Evolutionary conservation across 768 basidiomycete species (phyloP).

Genomic region (Panellus pusillus): DNA sequence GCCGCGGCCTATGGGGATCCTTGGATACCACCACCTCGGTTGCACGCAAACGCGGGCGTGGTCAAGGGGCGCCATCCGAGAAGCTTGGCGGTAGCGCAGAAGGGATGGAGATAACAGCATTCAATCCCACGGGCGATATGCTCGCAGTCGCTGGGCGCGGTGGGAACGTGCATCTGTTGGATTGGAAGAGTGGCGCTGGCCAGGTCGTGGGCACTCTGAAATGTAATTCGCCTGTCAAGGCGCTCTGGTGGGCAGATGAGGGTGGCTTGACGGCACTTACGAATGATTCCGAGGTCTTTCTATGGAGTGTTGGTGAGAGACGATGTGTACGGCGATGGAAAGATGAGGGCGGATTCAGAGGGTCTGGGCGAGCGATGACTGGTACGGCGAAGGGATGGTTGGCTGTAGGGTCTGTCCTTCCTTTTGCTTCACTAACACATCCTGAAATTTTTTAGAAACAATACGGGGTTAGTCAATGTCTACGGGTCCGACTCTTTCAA

Average conservation of each 20-base stretch:
- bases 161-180: slow-evolving; percentile 85
- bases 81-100: slow-evolving; percentile 37
- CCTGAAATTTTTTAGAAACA: slow-evolving; percentile 54
- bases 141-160: slow-evolving; percentile 74
- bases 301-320: slow-evolving; percentile 87
- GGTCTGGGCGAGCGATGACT: slow-evolving; percentile 32
- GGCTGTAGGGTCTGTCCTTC: slow-evolving; percentile 66
- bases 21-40: slow-evolving; percentile 32
- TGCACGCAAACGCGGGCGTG: slow-evolving; percentile 33
- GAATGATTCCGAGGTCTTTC: slow-evolving; percentile 81
- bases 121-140: slow-evolving; percentile 54
- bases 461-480: slow-evolving; percentile 89
- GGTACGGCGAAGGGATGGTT: slow-evolving; percentile 53
- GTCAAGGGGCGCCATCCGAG: slow-evolving; percentile 20
- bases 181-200: slow-evolving; percentile 85
- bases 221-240: slow-evolving; percentile 61
- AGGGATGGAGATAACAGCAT: slow-evolving; percentile 69
- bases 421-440: not conserved
- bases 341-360: slow-evolving; percentile 80
- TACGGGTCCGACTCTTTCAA: slow-evolving; percentile 62
- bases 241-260: slow-evolving; percentile 69
- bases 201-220: slow-evolving; percentile 87
- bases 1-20: slow-evolving; percentile 74
- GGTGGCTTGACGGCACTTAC: slow-evolving; percentile 59
- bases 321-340: slow-evolving; percentile 83